Base-by-base conservation (phyloP, 2,329 filamentous ascomycete genomes). In the Pseudocercospora fuligena region DNA sequence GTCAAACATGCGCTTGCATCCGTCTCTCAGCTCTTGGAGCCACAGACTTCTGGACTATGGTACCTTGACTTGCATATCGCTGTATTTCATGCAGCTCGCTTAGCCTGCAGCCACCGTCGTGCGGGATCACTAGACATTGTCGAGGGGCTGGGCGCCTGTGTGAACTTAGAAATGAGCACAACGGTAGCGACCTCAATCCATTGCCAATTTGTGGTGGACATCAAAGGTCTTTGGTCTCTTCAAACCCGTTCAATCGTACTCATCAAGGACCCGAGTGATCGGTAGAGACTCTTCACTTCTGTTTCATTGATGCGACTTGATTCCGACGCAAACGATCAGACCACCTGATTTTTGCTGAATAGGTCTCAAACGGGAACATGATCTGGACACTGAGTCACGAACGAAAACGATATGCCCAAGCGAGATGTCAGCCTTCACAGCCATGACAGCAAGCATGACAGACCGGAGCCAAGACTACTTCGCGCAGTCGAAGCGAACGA, bases 391-490 rank as follows among this genome's bases (percentile, higher is more conserved):
- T 19, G 36, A 25, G 43, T 7, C 25, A 29, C 23, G 3, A n/a
- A 27, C 51, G 31, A 36, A 43, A 16, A 12, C 51, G 51, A 46
- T 16, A 68, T 71, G 69, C 66, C 70, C 31, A 63, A 61, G 47
- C 56, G 62, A 65, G 61, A 65, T 46, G 56, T 62, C 23, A 72
- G 70, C 60, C 33, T 70, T 9, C 66, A 66, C 27, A 68, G 63
- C 54, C 64, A 61, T 46, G 69, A 66, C 51, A 71, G 68, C 66
- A 66, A 66, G 25, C 53, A 64, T 19, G 65, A 71, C 21, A 77
- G 80, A 14, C 75, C 81, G 49, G 80, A 82, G 61, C 80, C 80
- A 5, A 78, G 76, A 21, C 75, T 82, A n/a, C 74, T 81, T 6
- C 77, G 78, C 63, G 79, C 80, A 7, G 79, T 75, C 3, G 79